Conservation (phyloP, 2,329 filamentous ascomycete species). For the Tolypocladium tundrense region DNA sequence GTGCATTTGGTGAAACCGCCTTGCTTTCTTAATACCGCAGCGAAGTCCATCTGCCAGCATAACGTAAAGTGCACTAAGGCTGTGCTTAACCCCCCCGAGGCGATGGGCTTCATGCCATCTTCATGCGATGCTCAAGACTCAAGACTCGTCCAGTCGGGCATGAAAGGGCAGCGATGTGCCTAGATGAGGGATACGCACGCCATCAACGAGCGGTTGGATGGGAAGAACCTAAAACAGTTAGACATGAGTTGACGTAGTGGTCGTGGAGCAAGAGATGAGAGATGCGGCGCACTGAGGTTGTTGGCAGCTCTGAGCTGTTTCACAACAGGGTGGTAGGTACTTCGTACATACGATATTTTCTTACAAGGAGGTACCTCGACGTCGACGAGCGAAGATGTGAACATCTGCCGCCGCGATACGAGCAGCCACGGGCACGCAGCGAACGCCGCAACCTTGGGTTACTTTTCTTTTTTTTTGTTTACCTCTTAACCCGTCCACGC, state of each 20-base stretch:
- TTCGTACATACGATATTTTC: not conserved
- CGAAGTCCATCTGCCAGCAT: not conserved
- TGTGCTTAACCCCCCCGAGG: too few relatives aligned
- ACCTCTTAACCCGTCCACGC: not conserved
- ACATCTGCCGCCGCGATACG: not conserved
- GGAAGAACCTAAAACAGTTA: too few relatives aligned
- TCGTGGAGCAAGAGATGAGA: not conserved
- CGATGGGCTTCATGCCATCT: too few relatives aligned
- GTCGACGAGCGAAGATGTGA: too few relatives aligned
- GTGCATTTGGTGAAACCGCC: not conserved
- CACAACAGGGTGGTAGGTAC: not conserved
- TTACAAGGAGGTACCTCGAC: not conserved
- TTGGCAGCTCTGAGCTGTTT: not conserved
- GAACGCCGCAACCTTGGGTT: not conserved
- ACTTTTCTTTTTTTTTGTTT: not conserved
- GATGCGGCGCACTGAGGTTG: not conserved
- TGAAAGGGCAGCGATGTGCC: too few relatives aligned
- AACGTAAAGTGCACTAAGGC: not conserved
- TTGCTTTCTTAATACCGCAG: not conserved
- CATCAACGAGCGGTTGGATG: too few relatives aligned
- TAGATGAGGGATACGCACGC: too few relatives aligned
- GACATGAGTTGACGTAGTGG: too few relatives aligned
- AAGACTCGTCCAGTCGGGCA: too few relatives aligned
- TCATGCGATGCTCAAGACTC: too few relatives aligned
- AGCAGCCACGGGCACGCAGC: not conserved